Percentiles rank a stretch among this genome's conserved stretches.
phyloP scores from a whole-genome alignment of 192 early-diverging fungal species.

The Chytriomyces sp. region DNA sequence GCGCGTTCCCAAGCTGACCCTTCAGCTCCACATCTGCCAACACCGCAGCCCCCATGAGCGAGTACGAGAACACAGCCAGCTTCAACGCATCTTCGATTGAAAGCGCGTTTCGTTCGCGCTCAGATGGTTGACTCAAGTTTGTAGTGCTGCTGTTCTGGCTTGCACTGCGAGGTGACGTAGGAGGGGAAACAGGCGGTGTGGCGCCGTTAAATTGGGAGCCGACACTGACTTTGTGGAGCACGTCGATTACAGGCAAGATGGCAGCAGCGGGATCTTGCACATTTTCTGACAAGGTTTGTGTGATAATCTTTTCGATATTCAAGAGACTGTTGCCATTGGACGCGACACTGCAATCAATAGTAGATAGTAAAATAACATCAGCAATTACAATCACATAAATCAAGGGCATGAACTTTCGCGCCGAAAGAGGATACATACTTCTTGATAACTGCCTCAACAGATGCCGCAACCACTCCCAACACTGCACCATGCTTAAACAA shows the following conservation, averaged over 20 bases:
- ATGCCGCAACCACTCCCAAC: background rate
- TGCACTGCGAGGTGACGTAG: background rate
- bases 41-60: constrained; percentile 2
- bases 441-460: constrained; percentile 1
- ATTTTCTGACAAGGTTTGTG: background rate
- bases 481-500: constrained; percentile 3
- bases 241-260: constrained; percentile 12
- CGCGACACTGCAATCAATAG: too few relatives aligned
- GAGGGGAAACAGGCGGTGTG: background rate
- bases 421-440: background rate
- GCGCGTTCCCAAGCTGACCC: background rate
- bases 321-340: background rate
- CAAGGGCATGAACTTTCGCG: background rate
- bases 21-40: background rate
- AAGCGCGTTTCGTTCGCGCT: background rate
- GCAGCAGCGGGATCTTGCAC: constrained; percentile 4
- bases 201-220: background rate
- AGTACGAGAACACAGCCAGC: constrained; percentile 11
- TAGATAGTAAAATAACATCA: too few relatives aligned
- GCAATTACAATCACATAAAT: background rate
- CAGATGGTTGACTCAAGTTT: background rate
- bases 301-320: background rate
- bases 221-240: background rate
- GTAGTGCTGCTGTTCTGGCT: background rate
- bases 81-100: constrained; percentile 8